Evolutionary conservation across 495 filamentous ascomycete species (phyloP).

Genomic region (Staphylotrichum longicolle): DNA sequence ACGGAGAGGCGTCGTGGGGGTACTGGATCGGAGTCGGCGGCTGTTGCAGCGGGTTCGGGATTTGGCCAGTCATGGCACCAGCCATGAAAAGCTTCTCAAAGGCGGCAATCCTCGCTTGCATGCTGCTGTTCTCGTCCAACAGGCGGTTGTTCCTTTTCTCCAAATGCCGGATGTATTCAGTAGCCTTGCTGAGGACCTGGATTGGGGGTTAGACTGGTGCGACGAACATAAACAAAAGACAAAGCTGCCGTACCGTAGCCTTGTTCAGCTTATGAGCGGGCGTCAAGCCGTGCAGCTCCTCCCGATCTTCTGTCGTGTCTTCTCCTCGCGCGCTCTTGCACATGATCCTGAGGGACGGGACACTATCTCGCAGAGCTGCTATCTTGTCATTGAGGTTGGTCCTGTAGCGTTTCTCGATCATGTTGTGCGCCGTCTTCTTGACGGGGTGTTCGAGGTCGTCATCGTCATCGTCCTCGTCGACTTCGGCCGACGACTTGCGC

Average conservation of each 20-base stretch:
- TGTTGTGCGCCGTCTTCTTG: constrained; percentile 95
- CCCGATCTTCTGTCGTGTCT: constrained; percentile 66
- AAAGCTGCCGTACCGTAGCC: constrained; percentile 63
- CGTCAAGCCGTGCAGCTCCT: constrained; percentile 74
- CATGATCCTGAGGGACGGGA: constrained; percentile 79
- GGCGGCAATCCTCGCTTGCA: constrained; percentile 66
- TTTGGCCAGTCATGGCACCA: constrained; percentile 51
- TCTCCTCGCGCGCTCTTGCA: constrained; percentile 64
- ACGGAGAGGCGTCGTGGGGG: constrained; percentile 34
- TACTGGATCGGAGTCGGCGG: constrained; percentile 50
- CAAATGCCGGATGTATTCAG: constrained; percentile 90
- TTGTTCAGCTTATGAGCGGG: constrained; percentile 93
- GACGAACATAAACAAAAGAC: not conserved
- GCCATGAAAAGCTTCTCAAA: constrained; percentile 68
- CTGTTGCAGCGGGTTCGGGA: constrained; percentile 48
- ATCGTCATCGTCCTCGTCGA: constrained; percentile 49
- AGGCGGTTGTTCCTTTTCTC: constrained; percentile 84
- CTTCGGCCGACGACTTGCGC: constrained; percentile 60
- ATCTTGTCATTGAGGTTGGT: constrained; percentile 98
- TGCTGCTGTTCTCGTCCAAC: constrained; percentile 70
- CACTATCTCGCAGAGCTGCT: constrained; percentile 80
- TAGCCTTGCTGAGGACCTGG: constrained; percentile 81
- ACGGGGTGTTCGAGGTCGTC: constrained; percentile 62
- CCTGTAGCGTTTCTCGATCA: constrained; percentile 95
- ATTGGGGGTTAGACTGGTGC: constrained; percentile 12